Base-by-base conservation (phyloP, 441 rosid species). In the Syzygium syzygioides region DNA sequence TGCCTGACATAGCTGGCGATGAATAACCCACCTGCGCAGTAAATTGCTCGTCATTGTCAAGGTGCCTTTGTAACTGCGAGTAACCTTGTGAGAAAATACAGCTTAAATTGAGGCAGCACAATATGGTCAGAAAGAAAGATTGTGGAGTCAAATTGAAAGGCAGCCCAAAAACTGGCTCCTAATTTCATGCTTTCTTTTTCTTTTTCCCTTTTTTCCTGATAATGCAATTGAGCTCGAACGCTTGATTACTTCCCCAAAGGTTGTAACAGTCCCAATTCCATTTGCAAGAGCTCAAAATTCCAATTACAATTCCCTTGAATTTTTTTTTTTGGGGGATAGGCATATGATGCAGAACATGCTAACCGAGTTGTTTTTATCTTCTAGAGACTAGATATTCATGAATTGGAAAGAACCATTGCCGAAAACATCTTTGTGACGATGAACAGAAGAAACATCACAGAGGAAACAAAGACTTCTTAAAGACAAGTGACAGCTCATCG, bases 1-100 rank as follows among this genome's bases (percentile, higher is more conserved):
- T 93, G 45, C 94, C 94, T 32, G 88, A 90, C 90, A 94, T 95
- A 3, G 94, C 91, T 30, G 97, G 96, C 8, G 97, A 93, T 1
- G 95, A 93, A 91, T 92, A 95, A 30, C 96, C 96, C 45, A 93
- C 93, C 98, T 93, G 92, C 37, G 4, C 52, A 37, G 83, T 37
- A 37, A 66, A 76, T 76, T 76, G 83, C 52, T 76, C 1, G n/a
- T 5, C 83, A 76, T 23, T 41, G 28, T 76, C 83, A 37, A 41
- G 83, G 17, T 76, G 83, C 83, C 52, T 37, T 71, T 1, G 28
- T 37, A 28, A 37, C 7, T 19, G 9, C 14, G n/a, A 5, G 83
- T 76, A 76, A 20, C n/a, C 52, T 37, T 6, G 52, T 7, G 6
- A 37, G 83, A 17, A 41, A 76, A 37, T 12, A 76, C 17, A 76